Base-by-base conservation (phyloP, 768 basidiomycete species). In the Neoboletus brunneissimus region DNA sequence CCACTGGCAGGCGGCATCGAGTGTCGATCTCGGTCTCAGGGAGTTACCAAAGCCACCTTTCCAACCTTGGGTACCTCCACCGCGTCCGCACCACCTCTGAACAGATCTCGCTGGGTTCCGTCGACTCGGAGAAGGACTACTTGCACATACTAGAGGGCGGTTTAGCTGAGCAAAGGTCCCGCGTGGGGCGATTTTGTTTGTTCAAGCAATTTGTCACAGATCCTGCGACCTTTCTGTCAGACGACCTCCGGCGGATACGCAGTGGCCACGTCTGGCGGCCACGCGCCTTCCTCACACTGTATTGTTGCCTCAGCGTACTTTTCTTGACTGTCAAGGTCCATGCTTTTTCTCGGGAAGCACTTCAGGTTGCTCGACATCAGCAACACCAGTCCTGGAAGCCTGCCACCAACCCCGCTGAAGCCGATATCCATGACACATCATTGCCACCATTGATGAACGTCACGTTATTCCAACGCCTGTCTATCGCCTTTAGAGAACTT, bases 21-120 rank as follows among this genome's bases (percentile, higher is more conserved):
- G 58, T 64, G 8, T 67, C 67, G 20, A 63, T 69, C n/a, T 67
- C 69, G 13, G 70, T 66, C 25, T 76, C 73, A 29, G 75, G 76
- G 45, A 79, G 76, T 56, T 73, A 79, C 55, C 79, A 80, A 53
- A 77, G 75, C 48, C 75, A 79, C 62, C 69, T 80, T 34, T 81
- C 79, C 16, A 69, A 68, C 20, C 67, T 73, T 12, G 76, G 76
- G 22, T 74, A 78, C 16, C 69, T 75, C 34, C 76, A 79, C 53
- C 80, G 79, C 60, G 67, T 61, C 34, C 67, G 58, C 47, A 68
- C 61, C n/a, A 44, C 61, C 45, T 70, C 68, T 13, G 67, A 63
- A 20, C 68, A 65, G 34, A 57, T 63, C 20, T 31, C 61, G 47
- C 52, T 64, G 25, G 48, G 49, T 6, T 8, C 49, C 3, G 12